A percentile compares a stretch with the other conserved stretches of the same genome.
These are phyloP conservation scores for Dioscorea dumetorum DNA, from an alignment of 106 monocot species.

Conservation along the genomic window DNA sequence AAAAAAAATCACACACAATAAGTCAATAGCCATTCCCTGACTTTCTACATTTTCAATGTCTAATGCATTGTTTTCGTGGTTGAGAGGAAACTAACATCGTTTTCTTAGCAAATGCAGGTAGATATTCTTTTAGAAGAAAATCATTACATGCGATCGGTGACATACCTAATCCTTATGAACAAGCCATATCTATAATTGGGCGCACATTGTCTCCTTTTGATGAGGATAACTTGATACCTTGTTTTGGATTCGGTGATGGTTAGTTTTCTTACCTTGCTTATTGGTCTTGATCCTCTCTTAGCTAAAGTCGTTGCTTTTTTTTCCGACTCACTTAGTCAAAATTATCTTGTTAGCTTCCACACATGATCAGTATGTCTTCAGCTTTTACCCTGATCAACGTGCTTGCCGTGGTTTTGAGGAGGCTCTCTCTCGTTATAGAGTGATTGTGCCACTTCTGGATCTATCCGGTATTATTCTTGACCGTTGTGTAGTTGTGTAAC, in stretches of 20 bases:
- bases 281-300: neutral
- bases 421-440: conserved; percentile 69
- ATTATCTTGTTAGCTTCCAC: conserved; percentile 48
- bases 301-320: neutral
- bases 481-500: too few species aligned
- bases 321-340: neutral
- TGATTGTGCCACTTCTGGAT: conserved; percentile 69
- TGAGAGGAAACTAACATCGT: neutral
- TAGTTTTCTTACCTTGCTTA: conserved; percentile 16
- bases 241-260: conserved; percentile 99
- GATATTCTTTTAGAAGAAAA: conserved; percentile 64
- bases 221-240: conserved; percentile 92
- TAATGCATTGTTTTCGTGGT: neutral
- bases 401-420: conserved; percentile 92
- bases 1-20: too few species aligned
- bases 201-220: conserved; percentile 86
- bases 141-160: conserved; percentile 74
- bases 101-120: conserved; percentile 26
- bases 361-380: conserved; percentile 72
- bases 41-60: neutral
- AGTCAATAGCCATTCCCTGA: neutral
- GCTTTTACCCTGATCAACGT: conserved; percentile 68
- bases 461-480: conserved; percentile 92
- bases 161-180: conserved; percentile 81
- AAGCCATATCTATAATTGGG: conserved; percentile 97